Conservation (phyloP, 176 grass and related monocot species). For the Chrysopogon serrulatus region DNA sequence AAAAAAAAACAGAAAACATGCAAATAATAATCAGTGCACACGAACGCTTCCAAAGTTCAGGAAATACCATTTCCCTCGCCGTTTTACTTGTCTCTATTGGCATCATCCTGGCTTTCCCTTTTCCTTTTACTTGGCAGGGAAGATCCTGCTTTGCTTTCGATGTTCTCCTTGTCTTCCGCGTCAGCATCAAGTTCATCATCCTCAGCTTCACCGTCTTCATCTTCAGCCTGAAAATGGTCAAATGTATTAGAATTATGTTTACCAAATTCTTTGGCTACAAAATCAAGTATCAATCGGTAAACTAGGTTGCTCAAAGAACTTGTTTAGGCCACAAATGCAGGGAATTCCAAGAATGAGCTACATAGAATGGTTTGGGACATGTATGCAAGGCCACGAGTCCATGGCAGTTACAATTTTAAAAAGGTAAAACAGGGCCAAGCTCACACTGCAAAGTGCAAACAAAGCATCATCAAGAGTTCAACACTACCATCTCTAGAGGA, state of each 20-base stretch:
- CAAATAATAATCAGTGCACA: not conserved
- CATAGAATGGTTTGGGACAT: not conserved
- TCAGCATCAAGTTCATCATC: slow-evolving; percentile 23
- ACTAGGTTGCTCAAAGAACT: not conserved
- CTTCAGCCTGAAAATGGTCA: slow-evolving; percentile 22
- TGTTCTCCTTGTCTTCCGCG: not conserved
- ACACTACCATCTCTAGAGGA: not conserved
- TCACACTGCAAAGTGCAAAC: not conserved
- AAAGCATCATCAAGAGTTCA: not conserved
- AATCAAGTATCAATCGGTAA: not conserved
- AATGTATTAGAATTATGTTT: not conserved
- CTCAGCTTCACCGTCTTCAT: slow-evolving; percentile 22
- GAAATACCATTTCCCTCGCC: not conserved
- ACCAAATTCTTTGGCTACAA: not conserved
- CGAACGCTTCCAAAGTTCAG: not conserved
- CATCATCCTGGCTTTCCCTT: slow-evolving; percentile 29
- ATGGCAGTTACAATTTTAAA: not conserved
- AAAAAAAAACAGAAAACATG: not conserved
- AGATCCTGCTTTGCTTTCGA: slow-evolving; percentile 14
- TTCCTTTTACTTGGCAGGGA: slow-evolving; percentile 45
- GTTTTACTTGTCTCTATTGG: not conserved
- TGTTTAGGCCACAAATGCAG: not conserved
- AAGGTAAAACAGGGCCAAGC: not conserved
- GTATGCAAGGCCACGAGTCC: not conserved
- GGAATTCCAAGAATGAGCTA: not conserved